Evolutionary conservation across 2,329 filamentous ascomycete genomes (phyloP).

Genomic region (Pleomassaria siparia): DNA sequence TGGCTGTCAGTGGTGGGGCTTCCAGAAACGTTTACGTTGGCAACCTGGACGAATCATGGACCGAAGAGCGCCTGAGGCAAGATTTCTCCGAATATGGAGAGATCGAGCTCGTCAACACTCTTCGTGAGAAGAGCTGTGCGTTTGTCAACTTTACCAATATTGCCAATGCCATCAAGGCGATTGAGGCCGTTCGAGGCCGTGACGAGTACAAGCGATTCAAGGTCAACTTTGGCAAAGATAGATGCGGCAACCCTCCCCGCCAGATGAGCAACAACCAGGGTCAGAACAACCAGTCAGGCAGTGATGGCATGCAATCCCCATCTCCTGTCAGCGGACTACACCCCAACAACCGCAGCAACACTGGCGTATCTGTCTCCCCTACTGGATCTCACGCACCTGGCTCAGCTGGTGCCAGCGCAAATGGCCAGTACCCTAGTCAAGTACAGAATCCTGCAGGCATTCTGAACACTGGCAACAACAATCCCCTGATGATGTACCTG

Average conservation of each 20-base stretch:
- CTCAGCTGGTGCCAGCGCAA: slow-evolving; percentile 52
- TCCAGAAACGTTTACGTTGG: slow-evolving; percentile 99
- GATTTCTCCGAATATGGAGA: slow-evolving; percentile 98
- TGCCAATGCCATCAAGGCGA: slow-evolving; percentile 98
- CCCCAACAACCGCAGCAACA: slow-evolving; percentile 54
- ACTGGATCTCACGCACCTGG: slow-evolving; percentile 60
- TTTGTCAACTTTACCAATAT: slow-evolving; percentile 99
- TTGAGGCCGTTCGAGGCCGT: slow-evolving; percentile 89
- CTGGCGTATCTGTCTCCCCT: slow-evolving; percentile 61
- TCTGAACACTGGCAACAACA: slow-evolving; percentile 77
- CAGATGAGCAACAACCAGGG: slow-evolving; percentile 68
- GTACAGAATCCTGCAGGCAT: slow-evolving; percentile 70
- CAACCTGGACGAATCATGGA: slow-evolving; percentile 96
- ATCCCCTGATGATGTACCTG: slow-evolving; percentile 91
- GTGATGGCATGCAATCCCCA: slow-evolving; percentile 58
- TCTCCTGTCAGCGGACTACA: slow-evolving; percentile 61
- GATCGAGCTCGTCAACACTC: slow-evolving; percentile 94
- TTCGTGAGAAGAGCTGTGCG: slow-evolving; percentile 98
- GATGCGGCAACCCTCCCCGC: slow-evolving; percentile 92
- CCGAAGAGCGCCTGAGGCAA: slow-evolving; percentile 89
- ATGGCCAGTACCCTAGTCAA: slow-evolving; percentile 62
- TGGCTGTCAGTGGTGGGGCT: slow-evolving; percentile 93
- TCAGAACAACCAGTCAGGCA: slow-evolving; percentile 67
- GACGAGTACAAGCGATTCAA: slow-evolving; percentile 99
- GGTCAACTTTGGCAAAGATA: slow-evolving; percentile 99